A percentile compares a stretch with the other conserved stretches of the same genome.
phyloP scores from a whole-genome alignment of 257 asterid genomes.

The Henckelia pumila region DNA sequence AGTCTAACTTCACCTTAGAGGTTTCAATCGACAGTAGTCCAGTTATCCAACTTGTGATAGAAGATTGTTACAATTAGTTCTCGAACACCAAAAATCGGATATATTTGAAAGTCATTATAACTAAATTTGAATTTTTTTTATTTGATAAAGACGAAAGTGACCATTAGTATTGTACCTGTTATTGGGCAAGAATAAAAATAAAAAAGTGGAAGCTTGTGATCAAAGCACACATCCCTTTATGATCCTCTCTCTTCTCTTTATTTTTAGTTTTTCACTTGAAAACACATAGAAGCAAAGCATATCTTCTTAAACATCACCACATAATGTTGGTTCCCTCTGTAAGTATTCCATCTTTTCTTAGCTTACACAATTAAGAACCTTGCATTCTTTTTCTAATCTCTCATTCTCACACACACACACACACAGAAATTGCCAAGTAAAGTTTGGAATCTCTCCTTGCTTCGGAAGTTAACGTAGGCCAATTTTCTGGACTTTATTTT shows the following conservation, averaged over 20 bases:
- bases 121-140: too few relatives aligned
- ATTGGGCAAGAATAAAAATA: slow-evolving; percentile 37
- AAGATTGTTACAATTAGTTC: too few relatives aligned
- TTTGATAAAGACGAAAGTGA: neutral
- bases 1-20: too few relatives aligned
- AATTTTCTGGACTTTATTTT: slow-evolving; percentile 29
- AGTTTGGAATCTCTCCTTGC: slow-evolving; percentile 58
- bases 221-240: slow-evolving; percentile 45
- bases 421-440: slow-evolving; percentile 36
- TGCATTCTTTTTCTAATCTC: slow-evolving; percentile 37
- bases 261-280: slow-evolving; percentile 29
- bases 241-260: slow-evolving; percentile 23
- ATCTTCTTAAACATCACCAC: slow-evolving; percentile 42
- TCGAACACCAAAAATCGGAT: neutral
- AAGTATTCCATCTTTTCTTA: slow-evolving; percentile 65
- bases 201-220: slow-evolving; percentile 53
- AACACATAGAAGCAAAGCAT: slow-evolving; percentile 74
- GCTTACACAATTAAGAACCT: slow-evolving; percentile 78
- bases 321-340: slow-evolving; percentile 51
- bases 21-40: too few relatives aligned
- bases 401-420: slow-evolving; percentile 8
- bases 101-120: neutral
- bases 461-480: slow-evolving; percentile 38
- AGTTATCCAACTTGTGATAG: too few relatives aligned
- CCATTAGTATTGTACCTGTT: neutral